Evolutionary conservation across 345 rosid genomes (phyloP).

Genomic region (Ceriops zippeliana): DNA sequence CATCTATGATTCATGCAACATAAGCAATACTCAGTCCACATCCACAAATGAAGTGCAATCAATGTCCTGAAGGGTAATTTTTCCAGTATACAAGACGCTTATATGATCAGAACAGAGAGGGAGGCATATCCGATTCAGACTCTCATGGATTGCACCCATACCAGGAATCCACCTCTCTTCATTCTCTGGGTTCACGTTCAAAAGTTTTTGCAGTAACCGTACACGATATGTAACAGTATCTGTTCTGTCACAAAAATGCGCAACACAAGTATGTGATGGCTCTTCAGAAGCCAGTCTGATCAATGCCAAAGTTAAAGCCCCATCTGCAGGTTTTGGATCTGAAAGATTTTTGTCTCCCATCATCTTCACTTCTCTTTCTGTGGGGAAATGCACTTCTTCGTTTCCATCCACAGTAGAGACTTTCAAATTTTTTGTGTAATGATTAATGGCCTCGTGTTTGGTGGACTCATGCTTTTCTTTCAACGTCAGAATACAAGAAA

Average conservation of each 20-base stretch:
- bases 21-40: conserved; percentile 34
- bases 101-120: conserved; percentile 72
- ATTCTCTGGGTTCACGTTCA: conserved; percentile 42
- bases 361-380: conserved; percentile 84
- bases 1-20: not conserved
- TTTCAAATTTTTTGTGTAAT: conserved; percentile 76
- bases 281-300: conserved; percentile 70
- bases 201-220: conserved; percentile 57
- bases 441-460: conserved; percentile 71
- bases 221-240: conserved; percentile 54
- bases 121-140: conserved; percentile 56
- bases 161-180: conserved; percentile 57
- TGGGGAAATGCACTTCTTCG: conserved; percentile 64
- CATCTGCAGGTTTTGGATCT: conserved; percentile 83
- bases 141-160: conserved; percentile 57
- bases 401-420: conserved; percentile 44
- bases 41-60: conserved; percentile 57
- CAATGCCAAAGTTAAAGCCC: conserved; percentile 60
- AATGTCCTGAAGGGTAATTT: conserved; percentile 68
- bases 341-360: conserved; percentile 85
- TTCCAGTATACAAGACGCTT: conserved; percentile 64
- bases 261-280: conserved; percentile 54
- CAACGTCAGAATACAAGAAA: conserved; percentile 86
- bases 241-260: conserved; percentile 64
- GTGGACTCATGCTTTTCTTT: conserved; percentile 91